A percentile compares a stretch with the other conserved stretches of the same genome.
Evolutionary conservation across 176 grass and related monocot genomes (phyloP).

Genomic region (Musa beccarii): DNA sequence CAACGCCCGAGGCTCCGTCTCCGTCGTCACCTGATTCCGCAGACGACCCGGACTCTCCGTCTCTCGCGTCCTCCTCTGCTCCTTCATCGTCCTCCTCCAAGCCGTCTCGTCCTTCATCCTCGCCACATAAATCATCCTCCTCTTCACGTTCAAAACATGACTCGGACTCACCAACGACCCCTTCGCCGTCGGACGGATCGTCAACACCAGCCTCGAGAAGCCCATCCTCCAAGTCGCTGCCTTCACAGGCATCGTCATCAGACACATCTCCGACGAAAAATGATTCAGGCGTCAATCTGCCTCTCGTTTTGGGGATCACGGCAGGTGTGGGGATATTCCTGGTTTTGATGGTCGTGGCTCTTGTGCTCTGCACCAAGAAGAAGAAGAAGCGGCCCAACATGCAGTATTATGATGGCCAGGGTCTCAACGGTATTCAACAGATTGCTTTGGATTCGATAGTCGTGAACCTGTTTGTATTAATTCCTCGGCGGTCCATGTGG

Average conservation of each 20-base stretch:
- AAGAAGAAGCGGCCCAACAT: not conserved
- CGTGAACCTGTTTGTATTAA: not conserved
- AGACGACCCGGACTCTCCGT: not conserved
- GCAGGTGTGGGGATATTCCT: not conserved
- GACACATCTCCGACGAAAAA: not conserved
- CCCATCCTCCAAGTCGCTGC: not conserved
- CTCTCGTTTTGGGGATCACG: not conserved
- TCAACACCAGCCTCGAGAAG: not conserved
- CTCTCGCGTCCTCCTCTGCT: not conserved
- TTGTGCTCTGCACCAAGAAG: not conserved
- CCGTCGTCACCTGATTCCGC: not conserved
- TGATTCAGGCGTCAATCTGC: not conserved
- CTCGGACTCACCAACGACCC: not conserved
- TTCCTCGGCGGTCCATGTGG: too few relatives aligned
- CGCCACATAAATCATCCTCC: not conserved
- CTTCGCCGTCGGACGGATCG: not conserved
- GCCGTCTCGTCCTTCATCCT: not conserved
- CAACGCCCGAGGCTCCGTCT: not conserved
- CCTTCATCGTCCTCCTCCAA: not conserved
- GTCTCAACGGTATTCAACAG: not conserved
- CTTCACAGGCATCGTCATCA: not conserved
- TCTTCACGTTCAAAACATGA: too few relatives aligned
- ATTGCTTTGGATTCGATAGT: not conserved
- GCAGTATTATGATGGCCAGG: not conserved
- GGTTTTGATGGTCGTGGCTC: not conserved